Base-by-base conservation (phyloP, 225 moss, liverwort and hornwort genomes). In the Marchantia polymorpha region DNA sequence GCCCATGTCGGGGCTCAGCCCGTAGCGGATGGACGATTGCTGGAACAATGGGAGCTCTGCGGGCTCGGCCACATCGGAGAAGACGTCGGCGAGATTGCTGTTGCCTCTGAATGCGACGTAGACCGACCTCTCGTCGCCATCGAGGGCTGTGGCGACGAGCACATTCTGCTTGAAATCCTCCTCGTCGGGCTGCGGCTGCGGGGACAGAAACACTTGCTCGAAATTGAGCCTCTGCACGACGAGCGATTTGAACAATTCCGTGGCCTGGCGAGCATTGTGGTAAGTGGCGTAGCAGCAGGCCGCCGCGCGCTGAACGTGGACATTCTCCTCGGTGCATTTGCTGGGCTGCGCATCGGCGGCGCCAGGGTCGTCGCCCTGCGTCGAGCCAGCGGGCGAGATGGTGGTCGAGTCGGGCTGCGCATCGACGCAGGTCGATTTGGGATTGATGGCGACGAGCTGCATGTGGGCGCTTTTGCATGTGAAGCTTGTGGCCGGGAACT, bases 41-140 rank as follows among this genome's bases (percentile, higher is more conserved):
- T 67, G 64, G 52, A 78, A 66, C 11, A 52, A 48, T 52, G 51
- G 51, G 67, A 78, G 51, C 12, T 78, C 29, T 8, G 78, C 66
- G 29, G 78, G 49, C 0, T 49, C n/a, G 50, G 15, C 23, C 1
- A 78, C 78, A 65, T 78, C 78, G 0, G 78, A 78, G 78, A 78
- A 78, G 0, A 78, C 22, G 15, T 78, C 78, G 23, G 64, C 78
- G 47, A 78, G 15, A 27, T 78, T 78, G 66, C 78, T 78, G 12
- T 78, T 78, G 0, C 78, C 78, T 26, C 78, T 78, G 51, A 78
- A 78, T 3, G 78, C 78, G 27, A 78, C 52, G 19, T 78, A 78
- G 3, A 78, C 66, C 23, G 78, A 66, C 50, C 12, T 65, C 27
- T 67, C 65, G 14, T 66, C 65, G 50, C 48, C 20, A 52, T 78